Percentiles rank a stretch among this genome's conserved stretches.
Conservation (phyloP, 1,284 basidiomycete genomes). For the Pterula multifida region DNA sequence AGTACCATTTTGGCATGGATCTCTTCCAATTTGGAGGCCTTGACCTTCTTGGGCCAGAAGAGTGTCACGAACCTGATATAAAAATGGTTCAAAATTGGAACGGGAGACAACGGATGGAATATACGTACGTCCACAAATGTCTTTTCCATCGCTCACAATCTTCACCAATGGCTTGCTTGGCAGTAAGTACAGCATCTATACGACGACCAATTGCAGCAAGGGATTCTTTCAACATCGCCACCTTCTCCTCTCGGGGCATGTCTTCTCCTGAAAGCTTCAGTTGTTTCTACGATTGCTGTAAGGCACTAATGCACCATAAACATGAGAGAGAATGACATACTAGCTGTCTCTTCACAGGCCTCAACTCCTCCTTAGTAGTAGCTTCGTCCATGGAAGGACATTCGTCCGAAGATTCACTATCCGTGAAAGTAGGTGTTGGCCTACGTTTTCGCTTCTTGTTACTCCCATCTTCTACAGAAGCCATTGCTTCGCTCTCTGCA, state of each 20-base stretch:
- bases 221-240: slow-evolving; percentile 91
- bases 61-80: slow-evolving; percentile 71
- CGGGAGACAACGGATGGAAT: slow-evolving; percentile 1
- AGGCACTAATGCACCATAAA: slow-evolving; percentile 1
- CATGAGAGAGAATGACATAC: slow-evolving; percentile 29
- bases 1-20: slow-evolving; percentile 91
- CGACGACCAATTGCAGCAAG: slow-evolving; percentile 87
- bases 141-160: slow-evolving; percentile 81
- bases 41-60: slow-evolving; percentile 97
- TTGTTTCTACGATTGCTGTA: slow-evolving; percentile 56
- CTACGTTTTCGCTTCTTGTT: slow-evolving; percentile 72
- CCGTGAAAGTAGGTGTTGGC: slow-evolving; percentile 85
- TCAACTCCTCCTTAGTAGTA: slow-evolving; percentile 88
- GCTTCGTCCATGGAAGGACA: slow-evolving; percentile 95
- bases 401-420: slow-evolving; percentile 80
- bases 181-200: slow-evolving; percentile 76
- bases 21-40: slow-evolving; percentile 81
- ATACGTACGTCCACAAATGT: slow-evolving; percentile 88
- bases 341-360: slow-evolving; percentile 95
- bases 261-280: slow-evolving; percentile 87
- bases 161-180: slow-evolving; percentile 67
- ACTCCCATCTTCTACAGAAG: slow-evolving; percentile 60
- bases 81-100: slow-evolving; percentile 6
- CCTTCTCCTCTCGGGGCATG: slow-evolving; percentile 89
- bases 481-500: slow-evolving; percentile 73